Percentiles rank a stretch among this genome's conserved stretches.
Conservation (phyloP, 352 stramenopile genomes). For the Saprolegnia diclina region DNA sequence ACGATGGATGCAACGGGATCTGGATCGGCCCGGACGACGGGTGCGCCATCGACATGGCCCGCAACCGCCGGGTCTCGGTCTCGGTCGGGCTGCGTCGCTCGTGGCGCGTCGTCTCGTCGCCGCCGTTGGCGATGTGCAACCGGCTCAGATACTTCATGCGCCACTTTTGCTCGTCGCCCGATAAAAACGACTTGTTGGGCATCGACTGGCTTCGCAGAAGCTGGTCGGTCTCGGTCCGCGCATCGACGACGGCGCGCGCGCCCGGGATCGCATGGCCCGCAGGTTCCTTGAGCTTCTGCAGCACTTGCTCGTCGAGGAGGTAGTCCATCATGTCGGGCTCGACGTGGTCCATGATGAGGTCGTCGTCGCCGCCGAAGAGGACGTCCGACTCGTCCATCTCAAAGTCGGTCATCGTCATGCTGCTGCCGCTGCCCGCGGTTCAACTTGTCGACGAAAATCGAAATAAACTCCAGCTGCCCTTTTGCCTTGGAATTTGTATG, state of each 20-base stretch:
- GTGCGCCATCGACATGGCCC: neutral
- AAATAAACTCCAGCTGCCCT: neutral
- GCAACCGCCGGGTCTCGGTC: neutral
- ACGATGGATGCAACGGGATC: conserved; percentile 9
- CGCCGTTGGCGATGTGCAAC: conserved; percentile 8
- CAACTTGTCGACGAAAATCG: conserved; percentile 15
- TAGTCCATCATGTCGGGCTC: neutral
- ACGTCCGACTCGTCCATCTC: conserved; percentile 27
- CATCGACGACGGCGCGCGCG: neutral
- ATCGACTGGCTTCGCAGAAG: conserved; percentile 25
- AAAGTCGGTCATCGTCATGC: conserved; percentile 19
- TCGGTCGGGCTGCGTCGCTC: neutral
- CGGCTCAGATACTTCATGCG: conserved; percentile 24
- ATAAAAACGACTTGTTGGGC: conserved; percentile 10
- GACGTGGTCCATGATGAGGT: neutral
- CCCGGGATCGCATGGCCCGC: neutral
- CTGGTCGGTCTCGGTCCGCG: neutral
- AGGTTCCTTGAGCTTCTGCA: neutral
- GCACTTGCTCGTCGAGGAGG: neutral
- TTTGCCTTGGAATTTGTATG: conserved; percentile 3
- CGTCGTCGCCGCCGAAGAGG: conserved; percentile 25
- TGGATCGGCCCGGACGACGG: conserved; percentile 15
- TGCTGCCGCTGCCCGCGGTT: neutral
- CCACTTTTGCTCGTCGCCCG: conserved; percentile 22
- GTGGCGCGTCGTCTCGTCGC: neutral